These are phyloP conservation scores for Eucalyptus camaldulensis DNA, from an alignment of 345 rosid genomes.

Conservation along the genomic window DNA sequence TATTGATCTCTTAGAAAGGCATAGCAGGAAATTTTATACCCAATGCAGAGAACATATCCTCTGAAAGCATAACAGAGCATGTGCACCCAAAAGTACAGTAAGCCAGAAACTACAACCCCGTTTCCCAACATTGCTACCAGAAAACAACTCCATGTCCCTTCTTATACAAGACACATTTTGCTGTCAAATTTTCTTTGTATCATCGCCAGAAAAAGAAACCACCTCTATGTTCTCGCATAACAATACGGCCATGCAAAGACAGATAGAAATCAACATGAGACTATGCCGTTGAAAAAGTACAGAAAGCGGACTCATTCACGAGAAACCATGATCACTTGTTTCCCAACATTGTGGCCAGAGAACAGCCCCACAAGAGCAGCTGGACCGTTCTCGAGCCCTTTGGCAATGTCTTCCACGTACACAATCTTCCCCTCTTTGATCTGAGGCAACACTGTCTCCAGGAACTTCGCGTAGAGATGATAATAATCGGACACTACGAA, in stretches of 20 bases:
- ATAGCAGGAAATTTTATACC: neutral
- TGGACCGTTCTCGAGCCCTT: constrained; percentile 8
- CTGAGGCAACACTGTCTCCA: constrained; percentile 2
- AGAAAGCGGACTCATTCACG: neutral
- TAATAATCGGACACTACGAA: neutral
- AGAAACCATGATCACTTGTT: constrained; percentile 13
- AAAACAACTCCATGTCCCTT: neutral
- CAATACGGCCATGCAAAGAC: neutral
- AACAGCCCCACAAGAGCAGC: constrained; percentile 10
- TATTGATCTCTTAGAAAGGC: neutral
- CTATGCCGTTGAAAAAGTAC: neutral
- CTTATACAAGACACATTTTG: neutral
- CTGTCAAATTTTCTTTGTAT: neutral
- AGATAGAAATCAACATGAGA: neutral
- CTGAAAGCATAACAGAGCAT: neutral
- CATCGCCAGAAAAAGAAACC: neutral
- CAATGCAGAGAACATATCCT: neutral
- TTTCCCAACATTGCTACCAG: neutral
- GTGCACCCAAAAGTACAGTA: neutral
- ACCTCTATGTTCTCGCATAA: neutral
- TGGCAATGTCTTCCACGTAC: constrained; percentile 8
- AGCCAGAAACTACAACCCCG: neutral
- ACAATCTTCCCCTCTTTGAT: constrained; percentile 8
- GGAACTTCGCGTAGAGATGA: constrained; percentile 4
- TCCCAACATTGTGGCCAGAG: constrained; percentile 12